A percentile compares a stretch with the other conserved stretches of the same genome.
Conservation (phyloP, 441 rosid species). For the Gossypium schwendimanii region DNA sequence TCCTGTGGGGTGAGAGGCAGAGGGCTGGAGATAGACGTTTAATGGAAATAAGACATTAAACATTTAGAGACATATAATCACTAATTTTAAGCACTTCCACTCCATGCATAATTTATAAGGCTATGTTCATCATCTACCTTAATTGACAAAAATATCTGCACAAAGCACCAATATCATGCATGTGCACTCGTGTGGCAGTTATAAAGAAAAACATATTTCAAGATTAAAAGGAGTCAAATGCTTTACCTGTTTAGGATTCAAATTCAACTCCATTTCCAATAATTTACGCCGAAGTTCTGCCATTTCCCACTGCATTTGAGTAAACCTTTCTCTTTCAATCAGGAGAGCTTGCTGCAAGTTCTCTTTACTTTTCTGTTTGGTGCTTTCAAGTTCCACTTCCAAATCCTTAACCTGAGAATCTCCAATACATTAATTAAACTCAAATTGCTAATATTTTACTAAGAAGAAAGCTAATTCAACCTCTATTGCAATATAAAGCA, state of each 20-base stretch:
- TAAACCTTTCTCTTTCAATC: slow-evolving; percentile 75
- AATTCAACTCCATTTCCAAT: slow-evolving; percentile 76
- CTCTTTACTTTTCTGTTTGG: slow-evolving; percentile 81
- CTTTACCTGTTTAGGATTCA: slow-evolving; percentile 68
- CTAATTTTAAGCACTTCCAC: not conserved
- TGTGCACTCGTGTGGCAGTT: not conserved
- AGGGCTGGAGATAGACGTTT: not conserved
- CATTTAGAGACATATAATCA: not conserved
- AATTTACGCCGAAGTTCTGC: slow-evolving; percentile 79
- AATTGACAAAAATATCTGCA: not conserved
- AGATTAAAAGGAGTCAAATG: not conserved
- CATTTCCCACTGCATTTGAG: slow-evolving; percentile 99
- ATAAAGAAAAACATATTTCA: not conserved
- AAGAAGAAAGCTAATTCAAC: not conserved
- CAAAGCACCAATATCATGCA: not conserved
- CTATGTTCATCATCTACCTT: slow-evolving; percentile 2
- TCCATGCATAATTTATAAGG: not conserved
- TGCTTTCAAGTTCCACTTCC: slow-evolving; percentile 90
- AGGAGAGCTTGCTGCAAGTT: slow-evolving; percentile 81
- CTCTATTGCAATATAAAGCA: not conserved
- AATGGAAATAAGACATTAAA: not conserved
- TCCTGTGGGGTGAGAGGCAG: not conserved
- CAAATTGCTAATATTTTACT: not conserved
- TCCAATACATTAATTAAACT: slow-evolving; percentile 10
- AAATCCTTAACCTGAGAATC: slow-evolving; percentile 73